These are phyloP conservation scores for Luzula sylvatica DNA, from an alignment of 176 grass and related monocot genomes.

Conservation along the genomic window DNA sequence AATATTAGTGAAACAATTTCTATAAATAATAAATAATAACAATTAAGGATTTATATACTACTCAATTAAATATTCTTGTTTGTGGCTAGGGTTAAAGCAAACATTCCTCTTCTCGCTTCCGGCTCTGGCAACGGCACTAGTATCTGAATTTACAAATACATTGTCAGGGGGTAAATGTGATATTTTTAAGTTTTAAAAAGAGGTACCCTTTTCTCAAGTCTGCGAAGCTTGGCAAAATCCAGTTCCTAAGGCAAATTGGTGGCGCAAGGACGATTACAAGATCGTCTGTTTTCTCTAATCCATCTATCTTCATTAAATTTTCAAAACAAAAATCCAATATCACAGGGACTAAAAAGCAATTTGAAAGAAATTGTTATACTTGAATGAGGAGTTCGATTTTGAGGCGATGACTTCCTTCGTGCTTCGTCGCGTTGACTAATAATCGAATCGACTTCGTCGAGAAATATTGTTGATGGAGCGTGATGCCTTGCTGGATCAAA, in stretches of 20 bases:
- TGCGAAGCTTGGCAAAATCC: conserved; percentile 75
- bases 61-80: no score
- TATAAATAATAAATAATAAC: no score
- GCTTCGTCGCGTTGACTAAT: conserved; percentile 90
- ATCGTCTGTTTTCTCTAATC: conserved; percentile 76
- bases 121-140: no score
- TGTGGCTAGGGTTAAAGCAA: no score
- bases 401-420: conserved; percentile 82
- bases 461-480: conserved; percentile 92
- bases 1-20: no score
- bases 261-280: conserved; percentile 95
- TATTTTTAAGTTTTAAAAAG: no score
- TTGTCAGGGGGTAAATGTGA: no score
- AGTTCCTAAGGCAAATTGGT: conserved; percentile 97
- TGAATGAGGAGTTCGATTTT: conserved; percentile 93
- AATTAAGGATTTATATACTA: no score
- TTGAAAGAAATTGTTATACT: conserved; percentile 15
- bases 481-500: conserved; percentile 95
- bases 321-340: neutral
- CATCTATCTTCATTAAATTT: conserved; percentile 70
- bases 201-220: conserved; percentile 89
- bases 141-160: no score
- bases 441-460: conserved; percentile 94
- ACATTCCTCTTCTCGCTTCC: no score
- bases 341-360: no score